These are phyloP conservation scores for Tolypocladium amazonense DNA, from an alignment of 2,329 filamentous ascomycete species.

Conservation along the genomic window DNA sequence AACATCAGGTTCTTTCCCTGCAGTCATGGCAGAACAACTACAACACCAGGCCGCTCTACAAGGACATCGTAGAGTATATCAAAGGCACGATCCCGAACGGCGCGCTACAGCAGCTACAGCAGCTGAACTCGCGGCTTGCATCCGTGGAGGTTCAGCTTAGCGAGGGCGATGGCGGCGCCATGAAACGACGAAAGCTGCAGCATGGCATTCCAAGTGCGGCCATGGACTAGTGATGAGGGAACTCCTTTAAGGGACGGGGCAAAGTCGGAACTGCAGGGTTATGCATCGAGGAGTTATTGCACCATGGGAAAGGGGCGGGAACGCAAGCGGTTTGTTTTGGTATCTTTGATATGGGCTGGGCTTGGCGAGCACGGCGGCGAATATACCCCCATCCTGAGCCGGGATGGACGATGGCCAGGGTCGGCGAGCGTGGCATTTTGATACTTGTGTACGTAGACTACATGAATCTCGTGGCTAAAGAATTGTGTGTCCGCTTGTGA, in stretches of 20 bases:
- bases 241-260: not conserved
- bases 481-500: not conserved
- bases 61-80: constrained; percentile 27
- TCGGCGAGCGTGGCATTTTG: not conserved
- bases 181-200: constrained; percentile 4
- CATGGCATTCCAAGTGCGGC: not conserved
- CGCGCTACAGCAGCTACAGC: constrained; percentile 7
- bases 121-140: constrained; percentile 9
- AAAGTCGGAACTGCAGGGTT: not conserved
- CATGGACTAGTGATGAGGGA: not conserved
- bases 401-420: not conserved
- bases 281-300: not conserved
- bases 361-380: not conserved
- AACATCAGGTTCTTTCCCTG: constrained; percentile 26
- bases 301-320: not conserved
- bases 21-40: constrained; percentile 40
- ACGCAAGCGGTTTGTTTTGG: not conserved
- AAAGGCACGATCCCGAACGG: constrained; percentile 14
- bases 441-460: too few species aligned
- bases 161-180: not conserved
- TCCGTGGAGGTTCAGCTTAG: constrained; percentile 8
- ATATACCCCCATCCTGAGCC: not conserved
- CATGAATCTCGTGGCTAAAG: not conserved
- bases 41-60: constrained; percentile 28
- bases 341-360: not conserved